Evolutionary conservation across 306 rosid genomes (phyloP).

Genomic region (Cucumis sativus): DNA sequence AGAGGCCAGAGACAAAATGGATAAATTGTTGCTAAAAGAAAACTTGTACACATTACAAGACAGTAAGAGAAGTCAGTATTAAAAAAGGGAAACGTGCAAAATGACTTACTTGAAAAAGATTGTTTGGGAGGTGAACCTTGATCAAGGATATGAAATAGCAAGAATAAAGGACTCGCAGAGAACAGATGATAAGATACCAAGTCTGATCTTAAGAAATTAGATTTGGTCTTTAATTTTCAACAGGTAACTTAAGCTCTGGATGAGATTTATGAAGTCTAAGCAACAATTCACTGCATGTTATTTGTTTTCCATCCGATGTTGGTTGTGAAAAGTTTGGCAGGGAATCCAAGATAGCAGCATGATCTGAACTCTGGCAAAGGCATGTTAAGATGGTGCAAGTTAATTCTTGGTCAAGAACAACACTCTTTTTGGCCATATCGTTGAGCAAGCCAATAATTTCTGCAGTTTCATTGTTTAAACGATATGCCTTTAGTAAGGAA

Average conservation of each 20-base stretch:
- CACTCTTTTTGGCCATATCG: constrained; percentile 53
- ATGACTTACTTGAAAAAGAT: not conserved
- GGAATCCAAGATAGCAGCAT: constrained; percentile 35
- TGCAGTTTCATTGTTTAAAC: constrained; percentile 30
- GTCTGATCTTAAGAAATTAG: not conserved
- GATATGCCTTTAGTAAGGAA: constrained; percentile 58
- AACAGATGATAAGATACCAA: not conserved
- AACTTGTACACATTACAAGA: not conserved
- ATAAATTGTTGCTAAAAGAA: not conserved
- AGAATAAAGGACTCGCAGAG: not conserved
- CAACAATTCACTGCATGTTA: constrained; percentile 38
- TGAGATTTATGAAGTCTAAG: constrained; percentile 30
- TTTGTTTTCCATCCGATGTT: constrained; percentile 25
- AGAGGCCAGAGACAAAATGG: not conserved
- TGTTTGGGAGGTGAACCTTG: not conserved
- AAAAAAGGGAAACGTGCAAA: not conserved
- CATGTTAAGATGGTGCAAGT: constrained; percentile 50
- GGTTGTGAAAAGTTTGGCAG: constrained; percentile 44
- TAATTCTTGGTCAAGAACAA: constrained; percentile 46
- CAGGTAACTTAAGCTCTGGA: constrained; percentile 39
- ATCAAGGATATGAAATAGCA: not conserved
- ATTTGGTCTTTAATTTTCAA: not conserved
- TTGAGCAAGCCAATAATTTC: constrained; percentile 45
- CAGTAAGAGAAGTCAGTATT: not conserved
- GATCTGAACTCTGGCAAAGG: constrained; percentile 33